Evolutionary conservation across 768 basidiomycete species (phyloP).

Genomic region (Panaeolus papilionaceus): DNA sequence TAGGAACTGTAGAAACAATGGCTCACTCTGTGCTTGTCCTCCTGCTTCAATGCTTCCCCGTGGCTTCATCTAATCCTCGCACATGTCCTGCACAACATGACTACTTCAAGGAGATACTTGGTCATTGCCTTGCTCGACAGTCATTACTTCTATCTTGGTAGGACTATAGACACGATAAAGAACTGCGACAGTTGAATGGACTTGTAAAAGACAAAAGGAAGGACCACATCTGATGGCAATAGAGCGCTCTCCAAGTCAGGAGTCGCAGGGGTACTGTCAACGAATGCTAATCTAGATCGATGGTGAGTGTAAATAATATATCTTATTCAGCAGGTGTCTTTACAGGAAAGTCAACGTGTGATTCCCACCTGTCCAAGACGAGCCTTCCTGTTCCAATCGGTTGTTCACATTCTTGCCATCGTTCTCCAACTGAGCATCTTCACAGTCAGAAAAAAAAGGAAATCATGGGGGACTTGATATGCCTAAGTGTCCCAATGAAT

Average conservation of each 20-base stretch:
- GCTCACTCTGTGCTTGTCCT: background rate
- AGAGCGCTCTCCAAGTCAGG: background rate
- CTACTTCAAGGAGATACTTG: background rate
- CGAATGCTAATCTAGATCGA: background rate
- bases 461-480: background rate
- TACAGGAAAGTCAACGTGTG: background rate
- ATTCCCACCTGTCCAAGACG: background rate
- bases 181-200: background rate
- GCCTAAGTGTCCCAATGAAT: background rate
- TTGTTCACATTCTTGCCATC: background rate
- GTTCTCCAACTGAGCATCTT: background rate
- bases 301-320: background rate
- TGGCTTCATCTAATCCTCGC: background rate
- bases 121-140: background rate
- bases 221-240: background rate
- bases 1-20: background rate
- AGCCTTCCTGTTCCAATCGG: background rate
- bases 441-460: background rate
- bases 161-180: background rate
- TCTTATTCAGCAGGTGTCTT: background rate
- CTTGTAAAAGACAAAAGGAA: constrained; percentile 5
- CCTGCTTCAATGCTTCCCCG: background rate
- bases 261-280: background rate
- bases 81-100: background rate
- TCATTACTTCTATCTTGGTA: background rate